Evolutionary conservation across 805 yeast species (phyloP).

Genomic region (Schwanniomyces occidentalis): DNA sequence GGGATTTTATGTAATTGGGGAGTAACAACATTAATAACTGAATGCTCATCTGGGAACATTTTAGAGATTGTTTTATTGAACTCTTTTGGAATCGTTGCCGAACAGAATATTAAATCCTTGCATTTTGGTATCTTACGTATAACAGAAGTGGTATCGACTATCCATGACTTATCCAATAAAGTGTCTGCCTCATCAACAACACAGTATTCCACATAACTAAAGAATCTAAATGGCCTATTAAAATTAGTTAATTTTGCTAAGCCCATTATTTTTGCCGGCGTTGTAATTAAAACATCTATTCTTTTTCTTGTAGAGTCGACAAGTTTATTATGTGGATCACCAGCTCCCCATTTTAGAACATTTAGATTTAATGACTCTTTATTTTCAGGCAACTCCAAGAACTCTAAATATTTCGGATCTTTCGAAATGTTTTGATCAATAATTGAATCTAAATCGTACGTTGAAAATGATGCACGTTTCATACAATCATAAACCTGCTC

Average conservation of each 20-base stretch:
- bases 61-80: conserved; percentile 62
- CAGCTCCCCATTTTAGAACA: conserved; percentile 62
- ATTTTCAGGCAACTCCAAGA: conserved; percentile 23
- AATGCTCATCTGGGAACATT: conserved; percentile 61
- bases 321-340: conserved; percentile 54
- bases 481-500: conserved; percentile 66
- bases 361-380: conserved; percentile 39
- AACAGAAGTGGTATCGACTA: conserved; percentile 59
- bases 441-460: conserved; percentile 18
- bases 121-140: conserved; percentile 53
- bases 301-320: conserved; percentile 48
- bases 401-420: conserved; percentile 19
- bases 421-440: conserved; percentile 15
- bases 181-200: conserved; percentile 96
- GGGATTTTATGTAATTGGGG: conserved; percentile 88
- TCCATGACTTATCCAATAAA: conserved; percentile 77
- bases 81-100: conserved; percentile 86
- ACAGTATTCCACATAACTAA: conserved; percentile 52
- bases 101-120: conserved; percentile 69
- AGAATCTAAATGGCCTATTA: conserved; percentile 33
- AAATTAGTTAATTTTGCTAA: conserved; percentile 30
- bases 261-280: conserved; percentile 73
- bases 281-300: conserved; percentile 79
- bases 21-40: conserved; percentile 60
- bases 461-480: conserved; percentile 24